Conservation (phyloP, 2,329 filamentous ascomycete genomes). For the Colletotrichum cuscutae region DNA sequence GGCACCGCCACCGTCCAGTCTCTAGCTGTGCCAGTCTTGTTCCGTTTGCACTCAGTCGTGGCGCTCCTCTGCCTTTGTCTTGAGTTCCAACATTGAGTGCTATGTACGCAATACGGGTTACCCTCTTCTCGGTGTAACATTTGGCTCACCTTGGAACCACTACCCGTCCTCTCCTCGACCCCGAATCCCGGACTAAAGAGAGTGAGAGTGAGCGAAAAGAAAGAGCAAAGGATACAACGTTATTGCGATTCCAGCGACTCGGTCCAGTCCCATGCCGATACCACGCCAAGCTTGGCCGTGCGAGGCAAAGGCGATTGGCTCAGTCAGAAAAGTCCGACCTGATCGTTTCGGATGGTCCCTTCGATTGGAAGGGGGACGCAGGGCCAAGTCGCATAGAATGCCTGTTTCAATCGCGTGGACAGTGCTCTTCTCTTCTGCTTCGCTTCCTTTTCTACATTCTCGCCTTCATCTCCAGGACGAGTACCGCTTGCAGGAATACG, state of each 20-base stretch:
- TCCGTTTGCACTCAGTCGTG: neutral
- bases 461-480: neutral
- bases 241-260: neutral
- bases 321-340: neutral
- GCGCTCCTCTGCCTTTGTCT: neutral
- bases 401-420: constrained; percentile 31
- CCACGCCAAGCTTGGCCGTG: neutral
- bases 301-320: neutral
- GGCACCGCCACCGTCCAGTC: neutral
- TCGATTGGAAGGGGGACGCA: constrained; percentile 9
- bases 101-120: neutral
- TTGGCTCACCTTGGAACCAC: neutral
- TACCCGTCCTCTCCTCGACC: neutral
- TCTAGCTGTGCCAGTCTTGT: neutral
- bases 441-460: neutral
- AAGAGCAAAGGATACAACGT: neutral
- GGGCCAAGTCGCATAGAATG: constrained; percentile 17
- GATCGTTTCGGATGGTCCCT: constrained; percentile 6
- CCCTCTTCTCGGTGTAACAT: neutral
- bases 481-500: neutral
- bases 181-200: neutral
- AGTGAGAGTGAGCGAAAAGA: neutral
- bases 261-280: neutral
- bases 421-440: neutral
- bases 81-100: neutral